A percentile compares a stretch with the other conserved stretches of the same genome.
Conservation (phyloP, 2,329 filamentous ascomycete genomes). For the Colletotrichum shisoi region DNA sequence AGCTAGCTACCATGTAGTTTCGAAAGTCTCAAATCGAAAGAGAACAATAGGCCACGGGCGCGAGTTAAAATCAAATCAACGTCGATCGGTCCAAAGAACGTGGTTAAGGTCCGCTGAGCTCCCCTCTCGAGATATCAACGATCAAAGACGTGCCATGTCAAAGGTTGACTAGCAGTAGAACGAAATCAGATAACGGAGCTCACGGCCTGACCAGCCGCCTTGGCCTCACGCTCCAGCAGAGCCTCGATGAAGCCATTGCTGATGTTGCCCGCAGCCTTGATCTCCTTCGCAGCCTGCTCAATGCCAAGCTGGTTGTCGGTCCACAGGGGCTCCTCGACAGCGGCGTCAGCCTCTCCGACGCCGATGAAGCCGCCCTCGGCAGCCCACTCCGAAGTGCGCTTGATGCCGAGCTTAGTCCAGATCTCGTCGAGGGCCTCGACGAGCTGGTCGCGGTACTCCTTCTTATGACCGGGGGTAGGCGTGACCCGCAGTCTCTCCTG, state of each 20-base stretch:
- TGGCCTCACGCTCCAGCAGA: conserved; percentile 64
- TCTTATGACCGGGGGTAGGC: conserved; percentile 89
- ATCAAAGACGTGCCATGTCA: conserved; percentile 8
- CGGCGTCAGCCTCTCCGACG: conserved; percentile 76
- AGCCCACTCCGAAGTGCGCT: conserved; percentile 92
- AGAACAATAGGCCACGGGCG: conserved; percentile 31
- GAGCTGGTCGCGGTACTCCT: conserved; percentile 84
- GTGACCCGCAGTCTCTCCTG: conserved; percentile 96
- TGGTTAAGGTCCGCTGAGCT: conserved; percentile 40
- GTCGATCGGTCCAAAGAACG: conserved; percentile 47
- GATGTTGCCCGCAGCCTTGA: conserved; percentile 57
- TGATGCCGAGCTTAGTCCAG: conserved; percentile 87
- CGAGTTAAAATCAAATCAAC: conserved; percentile 21
- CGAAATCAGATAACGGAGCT: conserved; percentile 43
- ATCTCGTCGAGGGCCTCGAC: conserved; percentile 85
- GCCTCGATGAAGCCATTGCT: conserved; percentile 62
- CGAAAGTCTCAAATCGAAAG: conserved; percentile 29
- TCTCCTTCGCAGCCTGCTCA: conserved; percentile 68
- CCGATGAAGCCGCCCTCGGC: conserved; percentile 92
- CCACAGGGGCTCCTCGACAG: conserved; percentile 80
- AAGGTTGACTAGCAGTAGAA: conserved; percentile 14
- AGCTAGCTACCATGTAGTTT: conserved; percentile 6
- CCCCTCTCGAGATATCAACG: conserved; percentile 32
- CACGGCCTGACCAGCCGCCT: conserved; percentile 45
- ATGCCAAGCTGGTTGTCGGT: conserved; percentile 87